phyloP scores from a whole-genome alignment of 225 moss, liverwort and hornwort genomes.

The Climacium dendroides region DNA sequence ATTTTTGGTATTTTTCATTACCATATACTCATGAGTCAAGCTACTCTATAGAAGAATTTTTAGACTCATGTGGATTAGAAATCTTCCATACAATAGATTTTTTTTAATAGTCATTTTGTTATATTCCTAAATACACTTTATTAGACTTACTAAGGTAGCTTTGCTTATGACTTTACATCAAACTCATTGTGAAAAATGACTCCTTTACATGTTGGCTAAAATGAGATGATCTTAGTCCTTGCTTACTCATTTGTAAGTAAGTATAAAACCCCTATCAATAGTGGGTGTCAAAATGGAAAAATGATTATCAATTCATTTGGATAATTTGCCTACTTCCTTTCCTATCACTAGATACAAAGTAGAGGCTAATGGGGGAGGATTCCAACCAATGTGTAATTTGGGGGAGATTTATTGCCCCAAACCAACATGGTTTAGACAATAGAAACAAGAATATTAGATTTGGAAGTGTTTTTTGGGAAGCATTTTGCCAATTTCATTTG shows the following conservation, averaged over 20 bases:
- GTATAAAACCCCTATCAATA: neutral
- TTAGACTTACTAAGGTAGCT: neutral
- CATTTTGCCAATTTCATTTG: no score
- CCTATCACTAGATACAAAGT: no score
- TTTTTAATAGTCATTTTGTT: neutral
- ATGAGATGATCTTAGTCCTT: rapidly evolving
- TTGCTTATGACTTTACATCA: neutral
- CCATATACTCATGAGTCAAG: neutral
- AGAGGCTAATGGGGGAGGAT: no score
- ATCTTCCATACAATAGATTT: neutral
- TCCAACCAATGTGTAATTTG: no score
- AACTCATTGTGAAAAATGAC: rapidly evolving
- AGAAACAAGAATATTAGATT: no score
- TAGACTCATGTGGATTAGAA: neutral
- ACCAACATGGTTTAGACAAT: no score
- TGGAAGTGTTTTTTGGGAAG: no score
- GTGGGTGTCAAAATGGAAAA: neutral
- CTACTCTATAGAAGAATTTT: no score
- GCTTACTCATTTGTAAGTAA: neutral
- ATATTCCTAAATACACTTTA: neutral
- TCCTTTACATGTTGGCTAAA: neutral
- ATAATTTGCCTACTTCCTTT: no score
- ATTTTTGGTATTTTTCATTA: neutral
- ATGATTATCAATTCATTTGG: no score
- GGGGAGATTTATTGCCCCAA: no score